These are phyloP conservation scores for Cercospora nicotianae DNA, from an alignment of 2,329 filamentous ascomycete genomes.

Conservation along the genomic window DNA sequence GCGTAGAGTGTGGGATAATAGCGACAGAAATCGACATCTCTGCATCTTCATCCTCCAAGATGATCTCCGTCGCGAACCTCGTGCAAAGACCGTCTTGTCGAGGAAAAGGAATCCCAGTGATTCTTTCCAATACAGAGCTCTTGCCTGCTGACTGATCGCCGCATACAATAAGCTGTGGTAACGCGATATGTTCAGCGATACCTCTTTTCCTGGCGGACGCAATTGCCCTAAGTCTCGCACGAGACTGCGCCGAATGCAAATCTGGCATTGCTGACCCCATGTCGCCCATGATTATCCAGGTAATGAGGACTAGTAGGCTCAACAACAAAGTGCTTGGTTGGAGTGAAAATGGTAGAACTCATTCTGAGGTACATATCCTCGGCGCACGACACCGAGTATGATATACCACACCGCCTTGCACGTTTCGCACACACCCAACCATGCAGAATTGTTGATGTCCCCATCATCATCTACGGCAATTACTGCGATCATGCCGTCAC, in stretches of 20 bases:
- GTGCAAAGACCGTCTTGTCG: conserved; percentile 57
- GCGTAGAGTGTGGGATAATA: conserved; percentile 26
- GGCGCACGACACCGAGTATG: not conserved
- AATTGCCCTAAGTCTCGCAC: not conserved
- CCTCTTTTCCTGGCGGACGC: conserved; percentile 35
- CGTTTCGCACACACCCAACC: not conserved
- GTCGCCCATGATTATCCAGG: not conserved
- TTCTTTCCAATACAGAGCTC: conserved; percentile 62
- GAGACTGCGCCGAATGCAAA: not conserved
- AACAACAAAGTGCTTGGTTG: not conserved
- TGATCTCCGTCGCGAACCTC: conserved; percentile 38
- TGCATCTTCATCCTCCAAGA: conserved; percentile 23
- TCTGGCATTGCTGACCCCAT: not conserved
- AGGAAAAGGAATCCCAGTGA: conserved; percentile 57
- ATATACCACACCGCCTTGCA: not conserved
- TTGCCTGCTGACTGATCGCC: conserved; percentile 64
- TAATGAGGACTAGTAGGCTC: not conserved
- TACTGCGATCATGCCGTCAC: not conserved
- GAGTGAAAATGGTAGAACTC: not conserved
- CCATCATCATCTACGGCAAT: not conserved
- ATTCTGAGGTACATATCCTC: too few relatives aligned
- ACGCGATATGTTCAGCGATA: conserved; percentile 35
- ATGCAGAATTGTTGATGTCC: not conserved
- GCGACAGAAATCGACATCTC: conserved; percentile 19
- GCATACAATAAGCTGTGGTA: conserved; percentile 52